These are phyloP conservation scores for Trametes sanguinea DNA, from an alignment of 768 basidiomycete species.

Conservation along the genomic window DNA sequence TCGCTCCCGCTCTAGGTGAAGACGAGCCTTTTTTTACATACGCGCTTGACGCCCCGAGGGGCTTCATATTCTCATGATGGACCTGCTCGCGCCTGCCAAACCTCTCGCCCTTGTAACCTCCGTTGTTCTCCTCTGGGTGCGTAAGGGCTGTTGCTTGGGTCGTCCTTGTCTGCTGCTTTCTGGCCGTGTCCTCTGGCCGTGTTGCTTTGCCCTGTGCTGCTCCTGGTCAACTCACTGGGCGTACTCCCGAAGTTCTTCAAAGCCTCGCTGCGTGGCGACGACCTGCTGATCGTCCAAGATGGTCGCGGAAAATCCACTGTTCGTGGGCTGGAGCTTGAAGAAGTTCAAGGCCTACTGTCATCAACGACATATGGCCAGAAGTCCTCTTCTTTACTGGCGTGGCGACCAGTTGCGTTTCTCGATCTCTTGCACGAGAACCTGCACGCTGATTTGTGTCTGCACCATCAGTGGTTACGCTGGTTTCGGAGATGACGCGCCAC, in stretches of 20 bases:
- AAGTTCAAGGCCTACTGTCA: slow-evolving; percentile 59
- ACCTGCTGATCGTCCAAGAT: slow-evolving; percentile 2
- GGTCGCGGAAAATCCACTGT: slow-evolving; percentile 48
- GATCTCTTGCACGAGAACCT: slow-evolving; percentile 26
- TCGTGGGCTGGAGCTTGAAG: slow-evolving; percentile 50
- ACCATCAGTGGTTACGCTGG: slow-evolving; percentile 54
- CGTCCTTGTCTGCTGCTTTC: background rate
- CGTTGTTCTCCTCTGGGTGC: background rate
- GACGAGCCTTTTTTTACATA: background rate
- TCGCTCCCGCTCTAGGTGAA: background rate
- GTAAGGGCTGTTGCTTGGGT: background rate
- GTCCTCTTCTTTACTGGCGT: slow-evolving; percentile 60
- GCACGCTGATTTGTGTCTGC: background rate
- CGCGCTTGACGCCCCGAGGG: slow-evolving; percentile 8
- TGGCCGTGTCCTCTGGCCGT: background rate
- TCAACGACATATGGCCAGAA: slow-evolving; percentile 70
- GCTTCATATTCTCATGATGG: slow-evolving; percentile 19
- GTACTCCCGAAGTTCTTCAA: background rate
- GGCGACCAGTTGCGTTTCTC: slow-evolving; percentile 52
- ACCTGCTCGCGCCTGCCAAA: background rate
- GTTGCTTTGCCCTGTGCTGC: background rate
- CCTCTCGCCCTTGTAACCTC: background rate
- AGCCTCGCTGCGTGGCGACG: background rate
- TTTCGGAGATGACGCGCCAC: slow-evolving; percentile 50
- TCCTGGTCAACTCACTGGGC: background rate